phyloP scores from a whole-genome alignment of 2,329 filamentous ascomycete species.

The Trichoderma koningiopsis region DNA sequence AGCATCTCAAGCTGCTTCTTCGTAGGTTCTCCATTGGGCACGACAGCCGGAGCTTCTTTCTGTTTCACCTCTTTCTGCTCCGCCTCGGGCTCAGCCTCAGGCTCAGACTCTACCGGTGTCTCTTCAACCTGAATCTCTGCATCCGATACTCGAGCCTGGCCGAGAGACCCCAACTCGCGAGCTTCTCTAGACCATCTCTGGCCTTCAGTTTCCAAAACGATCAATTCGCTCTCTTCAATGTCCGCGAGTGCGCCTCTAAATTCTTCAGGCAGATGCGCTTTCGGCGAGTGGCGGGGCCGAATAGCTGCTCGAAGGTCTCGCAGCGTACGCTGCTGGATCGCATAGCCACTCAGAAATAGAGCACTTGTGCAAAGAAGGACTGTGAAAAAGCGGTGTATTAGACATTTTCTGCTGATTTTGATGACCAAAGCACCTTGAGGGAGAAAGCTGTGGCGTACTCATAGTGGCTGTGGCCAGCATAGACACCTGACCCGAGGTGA shows the following conservation, averaged over 20 bases:
- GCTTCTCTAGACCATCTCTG: slow-evolving; percentile 35
- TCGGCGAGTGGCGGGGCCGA: slow-evolving; percentile 50
- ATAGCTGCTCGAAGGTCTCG: slow-evolving; percentile 75
- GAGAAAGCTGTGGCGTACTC: slow-evolving; percentile 50
- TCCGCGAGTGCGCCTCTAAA: slow-evolving; percentile 51
- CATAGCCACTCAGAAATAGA: slow-evolving; percentile 85
- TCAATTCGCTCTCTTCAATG: slow-evolving; percentile 50
- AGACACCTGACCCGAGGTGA: slow-evolving; percentile 72
- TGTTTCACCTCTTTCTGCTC: slow-evolving; percentile 25
- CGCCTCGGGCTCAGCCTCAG: not conserved
- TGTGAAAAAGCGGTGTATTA: slow-evolving; percentile 34
- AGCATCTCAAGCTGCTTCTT: slow-evolving; percentile 39
- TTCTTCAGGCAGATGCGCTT: slow-evolving; percentile 54
- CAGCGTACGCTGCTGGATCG: slow-evolving; percentile 83
- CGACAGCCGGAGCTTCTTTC: not conserved
- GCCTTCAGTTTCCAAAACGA: slow-evolving; percentile 44
- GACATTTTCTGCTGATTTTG: not conserved
- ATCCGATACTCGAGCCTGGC: slow-evolving; percentile 38
- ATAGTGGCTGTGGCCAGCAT: slow-evolving; percentile 65
- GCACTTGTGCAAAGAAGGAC: slow-evolving; percentile 78
- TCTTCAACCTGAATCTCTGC: slow-evolving; percentile 28
- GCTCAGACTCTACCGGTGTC: not conserved
- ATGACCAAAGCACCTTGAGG: not conserved
- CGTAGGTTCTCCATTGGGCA: slow-evolving; percentile 27
- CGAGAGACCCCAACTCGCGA: not conserved